phyloP scores from a whole-genome alignment of 306 rosid genomes.

The Comarum palustre region DNA sequence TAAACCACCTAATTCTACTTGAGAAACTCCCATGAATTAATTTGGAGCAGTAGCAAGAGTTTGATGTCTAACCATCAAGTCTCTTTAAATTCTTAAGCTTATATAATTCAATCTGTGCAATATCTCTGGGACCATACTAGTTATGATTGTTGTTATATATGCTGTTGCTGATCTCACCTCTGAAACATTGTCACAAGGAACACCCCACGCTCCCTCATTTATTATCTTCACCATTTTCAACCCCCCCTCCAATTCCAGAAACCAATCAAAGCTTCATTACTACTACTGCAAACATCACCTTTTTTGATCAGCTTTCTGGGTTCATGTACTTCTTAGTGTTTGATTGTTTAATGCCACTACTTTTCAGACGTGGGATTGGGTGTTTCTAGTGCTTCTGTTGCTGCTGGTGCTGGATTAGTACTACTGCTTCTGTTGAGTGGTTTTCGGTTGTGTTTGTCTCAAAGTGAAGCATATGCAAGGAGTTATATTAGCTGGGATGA shows the following conservation, averaged over 20 bases:
- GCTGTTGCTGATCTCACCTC: background rate
- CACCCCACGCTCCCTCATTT: slow-evolving; percentile 52
- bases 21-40: slow-evolving; percentile 14
- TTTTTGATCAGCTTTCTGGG: background rate
- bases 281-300: background rate
- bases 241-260: slow-evolving; percentile 34
- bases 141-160: slow-evolving; percentile 17
- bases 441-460: slow-evolving; percentile 32
- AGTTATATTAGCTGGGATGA: slow-evolving; percentile 76
- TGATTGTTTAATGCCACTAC: background rate
- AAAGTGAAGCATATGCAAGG: slow-evolving; percentile 17
- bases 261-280: slow-evolving; percentile 10
- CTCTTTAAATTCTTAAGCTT: slow-evolving; percentile 39
- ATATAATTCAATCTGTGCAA: slow-evolving; percentile 9
- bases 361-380: slow-evolving; percentile 7
- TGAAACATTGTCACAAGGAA: slow-evolving; percentile 9
- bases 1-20: slow-evolving; percentile 20
- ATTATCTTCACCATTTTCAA: slow-evolving; percentile 49
- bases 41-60: slow-evolving; percentile 21
- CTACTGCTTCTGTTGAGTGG: slow-evolving; percentile 24
- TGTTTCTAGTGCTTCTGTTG: slow-evolving; percentile 10
- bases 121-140: background rate
- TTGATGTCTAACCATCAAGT: slow-evolving; percentile 25
- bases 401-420: slow-evolving; percentile 21
- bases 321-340: slow-evolving; percentile 4